Evolutionary conservation across 2,329 filamentous ascomycete genomes (phyloP).

Genomic region (Trichophyton rubrum): DNA sequence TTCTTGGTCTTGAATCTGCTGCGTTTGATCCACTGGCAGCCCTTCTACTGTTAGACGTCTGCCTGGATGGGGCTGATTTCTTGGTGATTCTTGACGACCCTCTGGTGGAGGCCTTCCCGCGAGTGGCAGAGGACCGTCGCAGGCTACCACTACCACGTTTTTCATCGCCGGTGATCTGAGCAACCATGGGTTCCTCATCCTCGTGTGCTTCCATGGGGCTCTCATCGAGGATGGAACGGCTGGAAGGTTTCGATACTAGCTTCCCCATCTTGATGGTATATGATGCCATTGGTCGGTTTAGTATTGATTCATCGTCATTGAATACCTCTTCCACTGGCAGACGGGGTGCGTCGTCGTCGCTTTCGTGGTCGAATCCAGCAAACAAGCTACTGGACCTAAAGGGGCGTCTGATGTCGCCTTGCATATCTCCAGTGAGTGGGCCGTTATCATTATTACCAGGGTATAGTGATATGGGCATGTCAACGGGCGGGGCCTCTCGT

Average conservation of each 20-base stretch:
- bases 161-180: slow-evolving; percentile 16
- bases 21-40: slow-evolving; percentile 71
- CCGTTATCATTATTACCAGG: slow-evolving; percentile 72
- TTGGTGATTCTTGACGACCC: slow-evolving; percentile 28
- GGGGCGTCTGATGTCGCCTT: slow-evolving; percentile 52
- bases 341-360: slow-evolving; percentile 34
- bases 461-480: slow-evolving; percentile 43
- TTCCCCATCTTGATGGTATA: slow-evolving; percentile 33
- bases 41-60: slow-evolving; percentile 54
- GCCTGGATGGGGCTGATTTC: slow-evolving; percentile 30
- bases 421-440: slow-evolving; percentile 44
- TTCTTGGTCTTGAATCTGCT: slow-evolving; percentile 46
- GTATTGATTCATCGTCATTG: slow-evolving; percentile 31
- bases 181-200: slow-evolving; percentile 16
- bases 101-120: slow-evolving; percentile 12
- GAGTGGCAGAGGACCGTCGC: slow-evolving; percentile 10
- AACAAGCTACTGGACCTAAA: slow-evolving; percentile 75
- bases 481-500: slow-evolving; percentile 22
- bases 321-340: slow-evolving; percentile 23
- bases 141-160: slow-evolving; percentile 15
- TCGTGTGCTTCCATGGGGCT: slow-evolving; percentile 26
- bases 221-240: slow-evolving; percentile 23
- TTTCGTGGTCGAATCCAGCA: slow-evolving; percentile 64
- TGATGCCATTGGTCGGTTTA: slow-evolving; percentile 33
- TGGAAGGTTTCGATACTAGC: slow-evolving; percentile 26